These are phyloP conservation scores for Diaporthe citri DNA, from an alignment of 2,329 filamentous ascomycete genomes.

Conservation along the genomic window DNA sequence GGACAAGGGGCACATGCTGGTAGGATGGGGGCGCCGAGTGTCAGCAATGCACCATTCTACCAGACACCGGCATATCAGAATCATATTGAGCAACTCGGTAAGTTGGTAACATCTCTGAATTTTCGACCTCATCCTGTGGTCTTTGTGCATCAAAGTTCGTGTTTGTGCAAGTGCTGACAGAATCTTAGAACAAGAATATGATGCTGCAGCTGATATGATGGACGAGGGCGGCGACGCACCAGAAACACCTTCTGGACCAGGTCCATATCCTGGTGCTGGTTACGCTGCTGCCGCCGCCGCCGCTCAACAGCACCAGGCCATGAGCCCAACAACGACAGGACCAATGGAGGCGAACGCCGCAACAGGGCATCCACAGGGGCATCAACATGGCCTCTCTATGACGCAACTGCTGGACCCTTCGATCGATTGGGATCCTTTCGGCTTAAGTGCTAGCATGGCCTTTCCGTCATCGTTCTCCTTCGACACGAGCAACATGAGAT, in stretches of 20 bases:
- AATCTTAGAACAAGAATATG: constrained; percentile 93
- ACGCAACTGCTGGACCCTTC: constrained; percentile 79
- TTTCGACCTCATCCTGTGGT: neutral
- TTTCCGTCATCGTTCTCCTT: constrained; percentile 89
- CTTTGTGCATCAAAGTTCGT: neutral
- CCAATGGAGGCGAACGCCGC: constrained; percentile 37
- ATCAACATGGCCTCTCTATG: constrained; percentile 74
- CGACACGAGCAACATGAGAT: constrained; percentile 69
- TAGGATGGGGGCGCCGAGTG: constrained; percentile 48
- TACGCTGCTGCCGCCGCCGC: constrained; percentile 59
- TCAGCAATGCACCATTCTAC: constrained; percentile 73
- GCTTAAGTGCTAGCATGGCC: constrained; percentile 93
- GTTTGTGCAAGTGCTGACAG: constrained; percentile 14
- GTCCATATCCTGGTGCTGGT: constrained; percentile 72
- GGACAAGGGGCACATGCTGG: constrained; percentile 44
- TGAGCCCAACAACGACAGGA: constrained; percentile 44
- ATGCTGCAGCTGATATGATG: constrained; percentile 88
- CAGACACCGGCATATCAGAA: constrained; percentile 87
- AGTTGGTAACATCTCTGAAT: constrained; percentile 60
- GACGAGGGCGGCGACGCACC: constrained; percentile 77
- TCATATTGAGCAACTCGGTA: constrained; percentile 96
- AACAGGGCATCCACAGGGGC: constrained; percentile 47
- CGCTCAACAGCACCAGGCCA: constrained; percentile 40
- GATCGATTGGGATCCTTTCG: constrained; percentile 93
- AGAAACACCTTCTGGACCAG: constrained; percentile 74